These are phyloP conservation scores for Leccinum rimulosum DNA, from an alignment of 768 basidiomycete species.

Conservation along the genomic window DNA sequence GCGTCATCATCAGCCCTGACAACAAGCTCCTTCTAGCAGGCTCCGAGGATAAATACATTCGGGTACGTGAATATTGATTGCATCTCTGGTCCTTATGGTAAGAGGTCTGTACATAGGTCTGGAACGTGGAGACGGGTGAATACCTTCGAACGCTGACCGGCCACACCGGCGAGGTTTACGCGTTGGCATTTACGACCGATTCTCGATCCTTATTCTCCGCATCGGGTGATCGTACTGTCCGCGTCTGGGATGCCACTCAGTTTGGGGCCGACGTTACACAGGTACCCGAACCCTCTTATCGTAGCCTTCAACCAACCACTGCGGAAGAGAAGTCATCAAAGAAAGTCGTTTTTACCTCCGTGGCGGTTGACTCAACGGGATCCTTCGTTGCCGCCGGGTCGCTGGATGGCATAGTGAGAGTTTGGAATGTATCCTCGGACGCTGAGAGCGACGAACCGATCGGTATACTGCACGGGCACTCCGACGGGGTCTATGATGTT, in stretches of 20 bases:
- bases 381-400: slow-evolving; percentile 49
- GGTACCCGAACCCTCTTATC: slow-evolving; percentile 17
- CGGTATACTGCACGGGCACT: slow-evolving; percentile 25
- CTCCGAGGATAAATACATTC: slow-evolving; percentile 34
- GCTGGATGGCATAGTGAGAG: slow-evolving; percentile 49
- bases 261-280: slow-evolving; percentile 20
- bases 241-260: slow-evolving; percentile 34
- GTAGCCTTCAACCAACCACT: slow-evolving; percentile 19
- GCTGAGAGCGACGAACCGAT: slow-evolving; percentile 22
- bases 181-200: slow-evolving; percentile 34
- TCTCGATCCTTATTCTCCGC: slow-evolving; percentile 35
- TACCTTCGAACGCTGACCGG: slow-evolving; percentile 31
- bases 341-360: slow-evolving; percentile 30
- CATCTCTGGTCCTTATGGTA: slow-evolving; percentile 3
- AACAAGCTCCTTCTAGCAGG: slow-evolving; percentile 32
- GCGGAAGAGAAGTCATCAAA: slow-evolving; percentile 17
- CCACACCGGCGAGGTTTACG: slow-evolving; percentile 36
- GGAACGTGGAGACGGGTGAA: slow-evolving; percentile 24
- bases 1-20: slow-evolving; percentile 33
- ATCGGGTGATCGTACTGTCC: slow-evolving; percentile 36
- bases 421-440: slow-evolving; percentile 49
- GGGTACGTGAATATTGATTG: slow-evolving; percentile 20
- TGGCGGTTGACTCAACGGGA: slow-evolving; percentile 32
- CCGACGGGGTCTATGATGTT: slow-evolving; percentile 30
- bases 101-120: slow-evolving; percentile 20